phyloP scores from a whole-genome alignment of 371 early-diverging fungal genomes.

The Coemansia sp. region DNA sequence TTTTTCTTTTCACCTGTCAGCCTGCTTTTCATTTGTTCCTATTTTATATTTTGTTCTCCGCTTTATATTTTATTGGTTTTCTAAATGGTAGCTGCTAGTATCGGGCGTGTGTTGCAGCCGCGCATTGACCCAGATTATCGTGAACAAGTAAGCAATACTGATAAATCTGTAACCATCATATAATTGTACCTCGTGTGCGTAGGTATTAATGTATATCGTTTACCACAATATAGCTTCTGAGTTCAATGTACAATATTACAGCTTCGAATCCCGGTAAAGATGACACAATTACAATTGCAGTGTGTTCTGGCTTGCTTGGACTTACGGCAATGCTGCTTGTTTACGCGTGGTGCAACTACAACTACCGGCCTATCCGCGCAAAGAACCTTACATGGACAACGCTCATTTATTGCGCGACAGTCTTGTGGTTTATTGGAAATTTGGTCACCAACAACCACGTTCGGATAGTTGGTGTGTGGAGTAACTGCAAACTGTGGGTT shows the following conservation, averaged over 20 bases:
- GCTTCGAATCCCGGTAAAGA: constrained; percentile 13
- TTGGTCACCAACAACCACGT: constrained; percentile 32
- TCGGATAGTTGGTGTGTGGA: constrained; percentile 17
- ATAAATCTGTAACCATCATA: not conserved
- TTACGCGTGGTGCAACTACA: constrained; percentile 35
- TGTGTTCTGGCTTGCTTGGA: constrained; percentile 20
- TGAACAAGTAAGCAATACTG: not conserved
- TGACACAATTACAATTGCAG: constrained; percentile 23
- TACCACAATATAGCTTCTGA: not conserved
- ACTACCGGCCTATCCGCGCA: constrained; percentile 40
- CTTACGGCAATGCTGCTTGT: constrained; percentile 23
- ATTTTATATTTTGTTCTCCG: not conserved
- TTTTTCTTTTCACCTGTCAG: not conserved
- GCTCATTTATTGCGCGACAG: constrained; percentile 27
- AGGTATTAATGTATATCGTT: not conserved
- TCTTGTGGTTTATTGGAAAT: constrained; percentile 48
- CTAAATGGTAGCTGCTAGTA: not conserved
- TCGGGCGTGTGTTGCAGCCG: constrained; percentile 2
- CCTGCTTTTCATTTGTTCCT: not conserved
- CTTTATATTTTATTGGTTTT: not conserved
- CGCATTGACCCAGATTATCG: constrained; percentile 1
- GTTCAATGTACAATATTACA: not conserved
- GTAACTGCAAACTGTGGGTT: constrained; percentile 39
- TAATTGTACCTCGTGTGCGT: no score
- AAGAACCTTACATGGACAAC: constrained; percentile 38